Percentiles rank a stretch among this genome's conserved stretches.
Evolutionary conservation across 2,329 filamentous ascomycete genomes (phyloP).

Genomic region (Penicillium sp.): DNA sequence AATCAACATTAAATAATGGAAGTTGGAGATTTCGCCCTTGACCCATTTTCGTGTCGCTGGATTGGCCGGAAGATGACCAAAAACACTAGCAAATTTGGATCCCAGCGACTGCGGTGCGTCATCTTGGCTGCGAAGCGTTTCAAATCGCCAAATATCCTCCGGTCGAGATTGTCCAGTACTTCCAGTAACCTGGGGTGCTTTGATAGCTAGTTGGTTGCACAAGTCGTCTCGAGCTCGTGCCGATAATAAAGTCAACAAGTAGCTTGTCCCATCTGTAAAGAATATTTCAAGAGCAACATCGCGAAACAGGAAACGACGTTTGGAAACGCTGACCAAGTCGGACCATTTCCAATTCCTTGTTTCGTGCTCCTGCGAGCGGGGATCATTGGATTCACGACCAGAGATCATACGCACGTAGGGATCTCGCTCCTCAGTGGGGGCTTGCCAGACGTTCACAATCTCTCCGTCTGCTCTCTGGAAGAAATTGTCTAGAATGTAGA

Average conservation of each 20-base stretch:
- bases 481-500: conserved; percentile 95
- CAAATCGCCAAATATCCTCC: conserved; percentile 89
- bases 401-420: conserved; percentile 94
- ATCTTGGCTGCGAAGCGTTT: conserved; percentile 70
- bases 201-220: conserved; percentile 69
- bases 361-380: conserved; percentile 67
- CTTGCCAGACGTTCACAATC: conserved; percentile 95
- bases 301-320: conserved; percentile 89
- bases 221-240: conserved; percentile 74
- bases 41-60: conserved; percentile 88
- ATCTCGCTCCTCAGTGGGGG: conserved; percentile 86
- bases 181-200: conserved; percentile 76
- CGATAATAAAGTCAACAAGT: conserved; percentile 81
- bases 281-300: conserved; percentile 97
- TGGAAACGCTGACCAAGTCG: conserved; percentile 92
- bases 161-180: conserved; percentile 68
- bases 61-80: conserved; percentile 77
- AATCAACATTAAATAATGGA: conserved; percentile 97
- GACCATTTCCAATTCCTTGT: conserved; percentile 91
- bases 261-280: conserved; percentile 94
- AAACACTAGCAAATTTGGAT: conserved; percentile 87
- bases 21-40: conserved; percentile 93
- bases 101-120: conserved; percentile 68
- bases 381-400: conserved; percentile 65
- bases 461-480: conserved; percentile 94